These are phyloP conservation scores for Cucurbita ficifolia DNA, from an alignment of 306 rosid species.

Conservation along the genomic window DNA sequence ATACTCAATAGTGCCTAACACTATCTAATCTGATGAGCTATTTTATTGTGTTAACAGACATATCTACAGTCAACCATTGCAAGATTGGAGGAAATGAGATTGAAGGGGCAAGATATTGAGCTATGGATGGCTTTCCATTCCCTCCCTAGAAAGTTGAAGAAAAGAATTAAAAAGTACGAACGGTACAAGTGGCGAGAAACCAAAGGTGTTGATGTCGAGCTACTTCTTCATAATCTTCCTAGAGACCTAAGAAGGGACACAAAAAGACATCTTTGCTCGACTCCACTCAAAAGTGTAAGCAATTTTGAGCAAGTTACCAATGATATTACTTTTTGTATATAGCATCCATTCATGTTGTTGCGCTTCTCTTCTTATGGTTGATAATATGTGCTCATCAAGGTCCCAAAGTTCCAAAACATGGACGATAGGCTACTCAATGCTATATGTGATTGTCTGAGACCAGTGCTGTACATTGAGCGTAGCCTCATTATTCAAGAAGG, in stretches of 20 bases:
- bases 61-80: constrained; percentile 49
- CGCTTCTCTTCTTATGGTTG: neutral
- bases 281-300: constrained; percentile 36
- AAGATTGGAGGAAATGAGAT: constrained; percentile 26
- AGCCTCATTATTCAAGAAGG: constrained; percentile 2
- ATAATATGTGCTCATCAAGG: neutral
- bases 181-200: constrained; percentile 4
- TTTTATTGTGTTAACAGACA: constrained; percentile 26
- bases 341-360: neutral
- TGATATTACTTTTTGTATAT: neutral
- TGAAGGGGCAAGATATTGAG: constrained; percentile 11
- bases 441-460: constrained; percentile 1
- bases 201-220: neutral
- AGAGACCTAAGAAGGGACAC: neutral
- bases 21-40: neutral
- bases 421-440: neutral
- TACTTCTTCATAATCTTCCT: constrained; percentile 1
- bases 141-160: constrained; percentile 2
- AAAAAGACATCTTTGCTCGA: constrained; percentile 52
- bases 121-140: constrained; percentile 13
- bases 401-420: neutral
- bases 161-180: constrained; percentile 1
- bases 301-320: neutral
- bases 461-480: constrained; percentile 4
- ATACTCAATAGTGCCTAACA: neutral